Base-by-base conservation (phyloP, 495 filamentous ascomycete genomes). In the Talaromyces ruber region DNA sequence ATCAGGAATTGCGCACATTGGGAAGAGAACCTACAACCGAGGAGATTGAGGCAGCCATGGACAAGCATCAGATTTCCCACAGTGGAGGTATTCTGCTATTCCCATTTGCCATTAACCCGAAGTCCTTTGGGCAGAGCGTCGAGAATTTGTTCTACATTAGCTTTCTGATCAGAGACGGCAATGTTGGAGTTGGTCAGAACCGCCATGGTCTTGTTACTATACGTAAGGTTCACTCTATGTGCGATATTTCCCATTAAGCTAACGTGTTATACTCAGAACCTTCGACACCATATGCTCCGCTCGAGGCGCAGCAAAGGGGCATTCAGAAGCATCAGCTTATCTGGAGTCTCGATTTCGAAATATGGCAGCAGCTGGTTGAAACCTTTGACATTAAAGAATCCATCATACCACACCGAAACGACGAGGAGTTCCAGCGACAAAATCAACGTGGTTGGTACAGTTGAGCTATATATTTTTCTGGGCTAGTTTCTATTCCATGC, bases 131-230 rank as follows among this genome's bases (percentile, higher is more conserved):
- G 0, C 95, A 99, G 74, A 97, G 91, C 2, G 84, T 98, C 3
- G 94, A 99, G 72, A 99, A 99, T 71, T 74, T 99, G 66, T 99
- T 99, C 74, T 97, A 97, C 68, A 81, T 96, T 62, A 93, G 89
- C 70, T 99, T 99, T 72, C 74, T 99, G 60, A 91, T 97, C 61
- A 85, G 87, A 59, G 95, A 99, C 71, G 93, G 93, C 6, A 82
- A 76, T 60, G 81, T 89, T 11, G 87, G 83, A 32, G 76, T 96
- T 22, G 72, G 76, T 0, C 78, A 80, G 47, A 89, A 93, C 71
- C 76, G 82, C 9, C 70, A 87, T 21, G 79, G 78, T 2, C 70
- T 94, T 22, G 91, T 92, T 34, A 83, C 87, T 21, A 70, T 97
- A 37, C 76, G 92, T 96, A 81, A 76, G 88, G 74, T 62, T 18